phyloP scores from a whole-genome alignment of 495 filamentous ascomycete species.

The Hypomontagnella submonticulosa region DNA sequence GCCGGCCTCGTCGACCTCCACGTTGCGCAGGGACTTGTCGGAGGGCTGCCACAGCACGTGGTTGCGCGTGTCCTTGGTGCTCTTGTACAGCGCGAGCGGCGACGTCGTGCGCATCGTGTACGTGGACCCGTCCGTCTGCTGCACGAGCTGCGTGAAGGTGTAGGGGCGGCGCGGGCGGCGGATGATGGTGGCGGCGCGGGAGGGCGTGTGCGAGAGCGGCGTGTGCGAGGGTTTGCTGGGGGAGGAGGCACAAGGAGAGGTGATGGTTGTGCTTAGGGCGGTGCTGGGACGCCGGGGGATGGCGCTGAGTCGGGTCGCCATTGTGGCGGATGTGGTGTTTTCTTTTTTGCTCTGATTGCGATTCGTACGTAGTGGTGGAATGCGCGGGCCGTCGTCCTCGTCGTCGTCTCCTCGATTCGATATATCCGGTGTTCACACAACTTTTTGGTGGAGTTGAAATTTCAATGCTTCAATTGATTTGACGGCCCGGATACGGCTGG shows the following conservation, averaged over 20 bases:
- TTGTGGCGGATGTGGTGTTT: slow-evolving; percentile 24
- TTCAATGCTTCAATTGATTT: slow-evolving; percentile 7
- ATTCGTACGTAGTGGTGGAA: background rate
- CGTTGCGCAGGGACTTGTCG: slow-evolving; percentile 77
- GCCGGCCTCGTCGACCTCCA: slow-evolving; percentile 96
- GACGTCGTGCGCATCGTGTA: slow-evolving; percentile 90
- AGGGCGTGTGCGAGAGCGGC: slow-evolving; percentile 48
- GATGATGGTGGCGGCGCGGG: slow-evolving; percentile 89
- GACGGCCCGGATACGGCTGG: slow-evolving; percentile 26
- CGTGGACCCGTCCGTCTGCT: slow-evolving; percentile 89
- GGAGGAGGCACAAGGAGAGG: slow-evolving; percentile 16
- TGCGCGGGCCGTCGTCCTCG: background rate
- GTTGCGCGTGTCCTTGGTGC: slow-evolving; percentile 87
- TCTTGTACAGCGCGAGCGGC: slow-evolving; percentile 78
- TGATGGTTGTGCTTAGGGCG: slow-evolving; percentile 5
- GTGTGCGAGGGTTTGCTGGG: slow-evolving; percentile 53
- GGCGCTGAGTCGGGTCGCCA: slow-evolving; percentile 45
- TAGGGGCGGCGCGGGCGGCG: slow-evolving; percentile 89
- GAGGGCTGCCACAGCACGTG: slow-evolving; percentile 89
- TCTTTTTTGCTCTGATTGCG: slow-evolving; percentile 3
- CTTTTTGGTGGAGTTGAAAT: slow-evolving; percentile 24
- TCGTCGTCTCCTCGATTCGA: background rate
- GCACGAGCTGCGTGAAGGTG: slow-evolving; percentile 95
- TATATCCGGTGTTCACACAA: slow-evolving; percentile 16
- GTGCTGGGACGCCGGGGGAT: slow-evolving; percentile 46